phyloP scores from a whole-genome alignment of 1,284 basidiomycete genomes.

The Naganishia liquefaciens region DNA sequence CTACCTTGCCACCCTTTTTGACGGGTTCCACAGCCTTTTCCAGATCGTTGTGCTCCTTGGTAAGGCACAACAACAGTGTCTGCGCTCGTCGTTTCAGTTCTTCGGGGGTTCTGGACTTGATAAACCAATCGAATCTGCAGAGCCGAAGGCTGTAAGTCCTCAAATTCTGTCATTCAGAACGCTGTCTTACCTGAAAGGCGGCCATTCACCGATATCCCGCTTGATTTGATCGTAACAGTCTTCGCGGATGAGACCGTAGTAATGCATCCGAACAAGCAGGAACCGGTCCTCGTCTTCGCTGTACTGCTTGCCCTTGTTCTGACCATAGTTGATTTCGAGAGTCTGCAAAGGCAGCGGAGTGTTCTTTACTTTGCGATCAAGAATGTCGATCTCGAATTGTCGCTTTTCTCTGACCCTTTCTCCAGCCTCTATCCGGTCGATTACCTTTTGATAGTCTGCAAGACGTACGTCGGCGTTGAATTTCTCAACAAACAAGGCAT shows the following conservation, averaged over 20 bases:
- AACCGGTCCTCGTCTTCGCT: constrained; percentile 97
- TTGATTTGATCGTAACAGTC: constrained; percentile 96
- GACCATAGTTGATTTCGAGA: constrained; percentile 88
- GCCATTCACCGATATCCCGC: constrained; percentile 91
- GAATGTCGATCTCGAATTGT: constrained; percentile 72
- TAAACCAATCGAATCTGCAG: constrained; percentile 87
- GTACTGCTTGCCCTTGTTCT: constrained; percentile 94
- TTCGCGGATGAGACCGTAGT: constrained; percentile 89
- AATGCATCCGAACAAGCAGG: constrained; percentile 82
- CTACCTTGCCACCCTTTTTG: constrained; percentile 46
- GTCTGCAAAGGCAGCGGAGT: constrained; percentile 90
- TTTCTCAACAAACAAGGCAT: neutral
- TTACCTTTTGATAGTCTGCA: constrained; percentile 76
- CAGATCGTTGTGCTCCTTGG: constrained; percentile 72
- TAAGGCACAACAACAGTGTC: constrained; percentile 84
- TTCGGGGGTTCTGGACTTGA: constrained; percentile 89
- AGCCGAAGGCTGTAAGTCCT: neutral
- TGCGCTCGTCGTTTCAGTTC: constrained; percentile 88
- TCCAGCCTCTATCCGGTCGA: constrained; percentile 73
- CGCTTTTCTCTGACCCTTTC: constrained; percentile 67
- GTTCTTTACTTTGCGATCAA: constrained; percentile 80
- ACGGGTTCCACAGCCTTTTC: constrained; percentile 56
- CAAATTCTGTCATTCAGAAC: too few species aligned
- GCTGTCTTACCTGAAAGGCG: constrained; percentile 70
- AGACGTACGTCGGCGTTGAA: neutral